Base-by-base conservation (phyloP, 2,329 filamentous ascomycete species). In the Fusarium sp. region DNA sequence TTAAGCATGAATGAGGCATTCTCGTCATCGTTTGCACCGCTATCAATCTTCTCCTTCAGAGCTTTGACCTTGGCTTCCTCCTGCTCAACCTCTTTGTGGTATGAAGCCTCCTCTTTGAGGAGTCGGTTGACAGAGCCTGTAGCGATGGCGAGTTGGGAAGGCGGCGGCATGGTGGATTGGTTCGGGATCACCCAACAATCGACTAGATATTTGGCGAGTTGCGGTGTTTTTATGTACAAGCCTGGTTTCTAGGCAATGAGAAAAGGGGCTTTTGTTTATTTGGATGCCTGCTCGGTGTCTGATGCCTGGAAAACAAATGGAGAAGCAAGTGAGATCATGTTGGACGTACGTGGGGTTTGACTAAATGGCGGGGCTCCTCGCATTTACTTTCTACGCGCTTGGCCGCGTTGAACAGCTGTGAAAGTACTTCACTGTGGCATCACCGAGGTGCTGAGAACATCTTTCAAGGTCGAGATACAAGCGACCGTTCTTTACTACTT, bases 101-200 rank as follows among this genome's bases (percentile, higher is more conserved):
- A 98, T 77, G 92, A 95, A 42, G 88, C 86, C 82, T 98, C 94
- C 82, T 99, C 96, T 83, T 97, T 98, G 74, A 97, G 89, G 52
- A 98, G 89, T 66, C 96, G 94, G 77, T 89, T 86, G 74, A 98
- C 90, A 25, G 94, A 90, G 69, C 91, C 89, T 29, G 93, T 96
- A 48, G 92, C 91, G 79, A 98, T 96, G 77, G 89, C 83, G 80
- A 98, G 90, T 75, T 91, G 88, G 3, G 91, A 91, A 48, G 93
- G 93, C 37, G 94, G 87, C 7, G 93, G 88, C 94, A 97, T 97
- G 55, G 56, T 83, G 74, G 42, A 58, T 45, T 27, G 31, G 39
- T 41, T 52, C 29, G 57, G 49, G 29, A 16, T 12, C 18, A 59
- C 29, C 29, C 37, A 52, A 25, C 23, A 41, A 25, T 51, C 14